These are phyloP conservation scores for Achaetomium macrosporum DNA, from an alignment of 2,329 filamentous ascomycete genomes.

Conservation along the genomic window DNA sequence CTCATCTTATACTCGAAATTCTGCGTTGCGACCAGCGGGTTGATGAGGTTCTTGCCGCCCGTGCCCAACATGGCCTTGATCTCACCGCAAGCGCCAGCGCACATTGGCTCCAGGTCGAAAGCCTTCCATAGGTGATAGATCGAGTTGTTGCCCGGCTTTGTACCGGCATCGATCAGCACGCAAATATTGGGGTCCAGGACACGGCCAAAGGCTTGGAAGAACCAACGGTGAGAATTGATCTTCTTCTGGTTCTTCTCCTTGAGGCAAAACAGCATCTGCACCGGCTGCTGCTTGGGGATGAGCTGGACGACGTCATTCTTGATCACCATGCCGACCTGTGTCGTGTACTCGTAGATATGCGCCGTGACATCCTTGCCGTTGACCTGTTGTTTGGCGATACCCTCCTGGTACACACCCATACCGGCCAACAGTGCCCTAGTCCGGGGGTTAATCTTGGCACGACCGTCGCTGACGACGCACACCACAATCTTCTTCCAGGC, in stretches of 20 bases:
- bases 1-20: constrained; percentile 99
- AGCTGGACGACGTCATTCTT: constrained; percentile 85
- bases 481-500: constrained; percentile 99
- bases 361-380: constrained; percentile 94
- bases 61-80: constrained; percentile 96
- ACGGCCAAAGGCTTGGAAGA: constrained; percentile 93
- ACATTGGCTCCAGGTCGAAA: constrained; percentile 96
- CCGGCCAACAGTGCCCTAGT: constrained; percentile 85
- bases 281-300: constrained; percentile 78
- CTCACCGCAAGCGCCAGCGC: constrained; percentile 93
- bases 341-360: constrained; percentile 95
- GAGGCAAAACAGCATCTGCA: constrained; percentile 95
- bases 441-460: constrained; percentile 91
- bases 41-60: constrained; percentile 79
- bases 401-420: constrained; percentile 96
- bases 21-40: constrained; percentile 89
- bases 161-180: constrained; percentile 92
- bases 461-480: constrained; percentile 92
- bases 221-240: constrained; percentile 99
- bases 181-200: constrained; percentile 95
- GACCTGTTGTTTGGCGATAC: constrained; percentile 96
- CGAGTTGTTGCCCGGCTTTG: constrained; percentile 85
- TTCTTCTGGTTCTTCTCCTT: constrained; percentile 99
- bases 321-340: constrained; percentile 77
- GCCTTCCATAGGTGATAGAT: constrained; percentile 99